Conservation (phyloP, 225 moss, liverwort and hornwort species). For the Ulota crispa region DNA sequence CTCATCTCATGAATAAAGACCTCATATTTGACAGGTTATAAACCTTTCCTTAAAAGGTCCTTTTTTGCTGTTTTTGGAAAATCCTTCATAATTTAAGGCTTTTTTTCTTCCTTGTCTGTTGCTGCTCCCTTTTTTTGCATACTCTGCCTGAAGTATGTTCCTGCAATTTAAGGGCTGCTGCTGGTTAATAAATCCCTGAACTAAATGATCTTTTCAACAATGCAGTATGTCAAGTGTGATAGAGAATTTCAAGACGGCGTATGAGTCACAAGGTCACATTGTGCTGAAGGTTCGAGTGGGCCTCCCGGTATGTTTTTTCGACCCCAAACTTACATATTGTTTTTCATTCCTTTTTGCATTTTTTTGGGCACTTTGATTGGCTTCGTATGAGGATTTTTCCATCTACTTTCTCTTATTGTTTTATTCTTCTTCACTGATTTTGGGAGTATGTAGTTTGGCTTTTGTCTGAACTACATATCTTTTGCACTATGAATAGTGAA, state of each 20-base stretch:
- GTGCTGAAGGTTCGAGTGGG: slow-evolving; percentile 75
- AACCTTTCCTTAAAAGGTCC: not conserved
- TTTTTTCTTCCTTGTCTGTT: not conserved
- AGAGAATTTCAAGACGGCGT: slow-evolving; percentile 68
- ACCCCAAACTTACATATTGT: too few relatives aligned
- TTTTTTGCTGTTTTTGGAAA: not conserved
- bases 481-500: too few relatives aligned
- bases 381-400: too few relatives aligned
- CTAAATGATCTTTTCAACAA: not conserved
- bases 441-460: too few relatives aligned
- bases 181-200: not conserved
- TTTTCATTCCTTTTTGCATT: too few relatives aligned
- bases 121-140: not conserved
- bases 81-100: fast-evolving
- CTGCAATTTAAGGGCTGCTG: not conserved
- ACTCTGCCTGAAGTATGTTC: not conserved
- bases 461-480: too few relatives aligned
- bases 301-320: slow-evolving; percentile 54
- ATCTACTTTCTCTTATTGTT: too few relatives aligned
- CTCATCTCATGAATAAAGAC: slow-evolving; percentile 81
- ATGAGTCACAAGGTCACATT: slow-evolving; percentile 55
- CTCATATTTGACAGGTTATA: slow-evolving; percentile 56
- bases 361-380: too few relatives aligned
- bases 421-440: too few relatives aligned
- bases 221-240: slow-evolving; percentile 70